Conservation (phyloP, 495 filamentous ascomycete genomes). For the Podospora comata region DNA sequence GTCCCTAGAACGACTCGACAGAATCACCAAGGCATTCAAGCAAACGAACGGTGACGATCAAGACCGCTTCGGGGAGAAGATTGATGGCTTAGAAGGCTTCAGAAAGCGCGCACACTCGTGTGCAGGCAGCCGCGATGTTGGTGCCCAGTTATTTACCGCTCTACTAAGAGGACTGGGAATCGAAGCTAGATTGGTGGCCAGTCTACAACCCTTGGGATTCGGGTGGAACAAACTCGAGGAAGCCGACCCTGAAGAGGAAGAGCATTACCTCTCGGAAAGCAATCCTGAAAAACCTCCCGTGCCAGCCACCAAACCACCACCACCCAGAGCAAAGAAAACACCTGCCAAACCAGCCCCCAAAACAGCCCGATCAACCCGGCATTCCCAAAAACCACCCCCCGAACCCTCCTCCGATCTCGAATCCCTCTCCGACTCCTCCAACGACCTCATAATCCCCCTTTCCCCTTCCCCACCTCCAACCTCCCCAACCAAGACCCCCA, state of each 20-base stretch:
- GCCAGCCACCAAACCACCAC: slow-evolving; percentile 25
- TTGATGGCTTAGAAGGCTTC: slow-evolving; percentile 63
- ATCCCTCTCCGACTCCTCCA: slow-evolving; percentile 35
- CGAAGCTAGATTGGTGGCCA: slow-evolving; percentile 77
- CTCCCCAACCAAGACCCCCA: slow-evolving; percentile 18
- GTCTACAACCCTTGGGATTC: slow-evolving; percentile 83
- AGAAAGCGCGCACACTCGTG: slow-evolving; percentile 64
- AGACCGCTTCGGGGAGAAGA: slow-evolving; percentile 68
- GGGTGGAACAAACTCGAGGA: slow-evolving; percentile 87
- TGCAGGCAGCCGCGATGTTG: slow-evolving; percentile 81
- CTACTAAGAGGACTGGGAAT: slow-evolving; percentile 78
- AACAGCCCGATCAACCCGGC: neutral
- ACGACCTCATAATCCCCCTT: slow-evolving; percentile 41
- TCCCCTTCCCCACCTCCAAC: slow-evolving; percentile 27
- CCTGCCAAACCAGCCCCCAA: slow-evolving; percentile 25
- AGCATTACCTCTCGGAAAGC: neutral
- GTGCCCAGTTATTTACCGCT: slow-evolving; percentile 86
- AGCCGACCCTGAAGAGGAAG: slow-evolving; percentile 45
- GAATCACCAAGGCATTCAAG: slow-evolving; percentile 60
- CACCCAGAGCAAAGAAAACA: slow-evolving; percentile 47
- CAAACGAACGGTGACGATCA: slow-evolving; percentile 56
- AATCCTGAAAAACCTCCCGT: slow-evolving; percentile 13
- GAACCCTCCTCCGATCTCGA: slow-evolving; percentile 34
- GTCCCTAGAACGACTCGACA: slow-evolving; percentile 61
- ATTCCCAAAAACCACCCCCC: neutral